Evolutionary conservation across 1,284 basidiomycete species (phyloP), one percentile per base, ranked within the genome.

Genomic region (Tausonia pullulans): DNA sequence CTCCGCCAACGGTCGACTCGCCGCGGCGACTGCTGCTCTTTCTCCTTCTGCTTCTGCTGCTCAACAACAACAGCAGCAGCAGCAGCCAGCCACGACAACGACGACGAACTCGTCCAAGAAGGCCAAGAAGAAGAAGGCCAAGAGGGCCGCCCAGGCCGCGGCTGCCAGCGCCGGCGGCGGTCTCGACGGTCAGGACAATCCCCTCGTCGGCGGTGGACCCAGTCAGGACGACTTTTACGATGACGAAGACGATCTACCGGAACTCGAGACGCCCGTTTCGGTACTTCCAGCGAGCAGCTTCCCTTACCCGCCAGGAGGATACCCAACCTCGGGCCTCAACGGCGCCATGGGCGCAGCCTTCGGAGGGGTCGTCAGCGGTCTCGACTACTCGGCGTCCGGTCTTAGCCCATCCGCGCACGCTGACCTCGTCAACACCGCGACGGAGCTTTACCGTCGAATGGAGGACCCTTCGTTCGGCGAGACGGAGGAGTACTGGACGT

Each of bases 401-500:
- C 58, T 66, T 14, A 58, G 55, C 40, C 65, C 65, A 8, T 62
- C 60, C 14, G 65, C 65, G 6, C 75, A 76, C 73, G 74, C 75
- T 68, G 76, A 78, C 69, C 68, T 78, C 49, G 72, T 76, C 52
- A 74, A 74, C 58, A 76, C 75, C 0, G 76, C 76, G 50, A 75
- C 77, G 71, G 76, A 77, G 69, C 71, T 78, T 39, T 77, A 76
- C 66, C 72, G 74, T 61, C 74, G 76, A 60, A 78, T 78, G 76
- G 74, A 72, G 57, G 75, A 78, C 58, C 74, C 76, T 27, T 69
- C 71, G 41, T 78, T 76, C 63, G 76, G 73, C 48, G 77, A 79
- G 63, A 81, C 82, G 67, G 82, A 82, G 68, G 78, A 80, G 5
- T 83, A 83, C 72, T 83, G 82, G 82, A 79, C 80, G 4, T 80